Percentiles rank a stretch among this genome's conserved stretches.
Evolutionary conservation across 805 yeast species (phyloP).

Genomic region (Starmera caribaea): DNA sequence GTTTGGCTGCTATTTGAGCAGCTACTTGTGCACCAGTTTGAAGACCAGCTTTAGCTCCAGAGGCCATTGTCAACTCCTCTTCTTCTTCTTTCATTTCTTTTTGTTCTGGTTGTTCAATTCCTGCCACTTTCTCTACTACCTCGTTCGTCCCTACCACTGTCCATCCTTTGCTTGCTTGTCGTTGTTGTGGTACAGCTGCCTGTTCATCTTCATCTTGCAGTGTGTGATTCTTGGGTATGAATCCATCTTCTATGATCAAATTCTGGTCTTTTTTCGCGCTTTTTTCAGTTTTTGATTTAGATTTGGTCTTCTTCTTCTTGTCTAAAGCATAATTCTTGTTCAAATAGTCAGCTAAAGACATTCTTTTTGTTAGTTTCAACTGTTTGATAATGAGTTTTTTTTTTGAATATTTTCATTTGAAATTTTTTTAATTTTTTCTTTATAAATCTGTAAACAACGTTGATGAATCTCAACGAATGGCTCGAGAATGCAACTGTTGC

Average conservation of each 20-base stretch:
- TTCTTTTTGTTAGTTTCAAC: conserved; percentile 5
- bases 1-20: conserved; percentile 24
- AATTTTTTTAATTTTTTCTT: too few relatives aligned
- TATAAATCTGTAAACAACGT: too few relatives aligned
- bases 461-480: too few relatives aligned
- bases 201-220: too few relatives aligned
- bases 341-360: conserved; percentile 39
- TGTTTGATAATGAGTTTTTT: not conserved
- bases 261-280: conserved; percentile 3
- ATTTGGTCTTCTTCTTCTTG: conserved; percentile 17
- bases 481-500: too few relatives aligned
- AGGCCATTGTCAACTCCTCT: conserved; percentile 11
- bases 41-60: conserved; percentile 33
- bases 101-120: not conserved
- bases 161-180: conserved; percentile 8
- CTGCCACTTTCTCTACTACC: not conserved
- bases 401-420: not conserved
- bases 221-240: conserved; percentile 6
- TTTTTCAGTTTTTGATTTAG: conserved; percentile 13
- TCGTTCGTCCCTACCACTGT: conserved; percentile 15
- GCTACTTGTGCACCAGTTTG: conserved; percentile 37
- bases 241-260: conserved; percentile 14
- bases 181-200: too few relatives aligned
- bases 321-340: conserved; percentile 31
- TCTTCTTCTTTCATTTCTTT: not conserved